These are phyloP conservation scores for Fusarium metavorans DNA, from an alignment of 2,329 filamentous ascomycete species.

Conservation along the genomic window DNA sequence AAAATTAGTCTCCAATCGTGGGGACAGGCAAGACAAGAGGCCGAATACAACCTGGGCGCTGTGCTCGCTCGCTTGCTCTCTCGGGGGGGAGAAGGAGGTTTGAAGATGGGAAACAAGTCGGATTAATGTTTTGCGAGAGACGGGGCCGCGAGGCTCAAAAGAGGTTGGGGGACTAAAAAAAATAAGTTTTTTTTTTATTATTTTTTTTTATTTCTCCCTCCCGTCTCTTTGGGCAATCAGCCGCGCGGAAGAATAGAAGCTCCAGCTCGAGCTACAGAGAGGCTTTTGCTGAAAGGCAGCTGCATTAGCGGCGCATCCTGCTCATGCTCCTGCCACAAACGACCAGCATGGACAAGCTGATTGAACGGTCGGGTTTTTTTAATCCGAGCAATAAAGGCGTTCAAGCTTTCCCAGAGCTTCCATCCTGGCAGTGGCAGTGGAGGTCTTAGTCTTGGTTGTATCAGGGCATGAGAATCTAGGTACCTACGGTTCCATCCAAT, in stretches of 20 bases:
- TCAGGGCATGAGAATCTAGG: neutral
- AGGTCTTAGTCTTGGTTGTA: neutral
- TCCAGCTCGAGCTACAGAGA: constrained; percentile 16
- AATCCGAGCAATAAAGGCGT: neutral
- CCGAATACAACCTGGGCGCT: constrained; percentile 6
- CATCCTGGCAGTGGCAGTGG: neutral
- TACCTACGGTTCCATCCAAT: neutral
- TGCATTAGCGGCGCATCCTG: constrained; percentile 35
- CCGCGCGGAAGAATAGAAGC: constrained; percentile 40
- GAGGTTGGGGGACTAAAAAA: constrained; percentile 6
- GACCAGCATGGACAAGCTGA: constrained; percentile 7
- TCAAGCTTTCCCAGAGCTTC: neutral
- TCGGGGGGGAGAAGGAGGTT: neutral
- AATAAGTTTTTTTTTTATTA: constrained; percentile 15
- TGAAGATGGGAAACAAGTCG: neutral
- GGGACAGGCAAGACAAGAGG: constrained; percentile 6
- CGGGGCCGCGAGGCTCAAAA: neutral
- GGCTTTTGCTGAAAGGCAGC: constrained; percentile 5
- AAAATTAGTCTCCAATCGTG: constrained; percentile 6
- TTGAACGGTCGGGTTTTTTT: constrained; percentile 9
- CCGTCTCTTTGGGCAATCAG: constrained; percentile 5
- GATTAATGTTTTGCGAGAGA: constrained; percentile 11
- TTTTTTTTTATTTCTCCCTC: constrained; percentile 16
- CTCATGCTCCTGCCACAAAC: constrained; percentile 10
- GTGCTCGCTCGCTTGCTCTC: constrained; percentile 6